Evolutionary conservation across 192 early-diverging fungal genomes (phyloP), one percentile per base, ranked within the genome.

Genomic region (Phycomyces blakesleeanus): DNA sequence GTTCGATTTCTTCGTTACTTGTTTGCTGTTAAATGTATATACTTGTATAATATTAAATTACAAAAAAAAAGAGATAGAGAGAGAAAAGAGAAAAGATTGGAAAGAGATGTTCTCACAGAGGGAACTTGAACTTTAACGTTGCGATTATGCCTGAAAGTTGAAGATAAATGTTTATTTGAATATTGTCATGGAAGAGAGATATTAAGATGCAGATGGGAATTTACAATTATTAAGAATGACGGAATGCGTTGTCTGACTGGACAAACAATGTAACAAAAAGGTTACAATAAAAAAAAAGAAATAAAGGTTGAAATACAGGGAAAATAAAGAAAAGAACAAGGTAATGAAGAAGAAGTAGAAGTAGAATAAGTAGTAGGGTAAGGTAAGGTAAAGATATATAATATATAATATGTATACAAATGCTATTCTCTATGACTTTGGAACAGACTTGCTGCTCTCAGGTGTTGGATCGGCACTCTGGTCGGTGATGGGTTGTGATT

Each of bases 151-250:
- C 44, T 47, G 44, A 47, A n/a, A 47, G 44, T n/a, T 47, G 18
- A 47, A 47, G 44, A 47, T 34, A 34, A 47, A 47, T 18, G 18
- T 47, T 47, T 47, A 47, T 47, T 47, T 47, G 44, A 47, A 47
- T 47, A 47, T 47, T 47, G 44, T 18, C 44, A 47, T 47, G 44
- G 44, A 18, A 47, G 44, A 47, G 44, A 14, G 18, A 47, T 47
- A 47, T n/a, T 47, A 11, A 47, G 44, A 47, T 47, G 44, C 44
- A 47, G 44, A 47, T 47, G 44, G 44, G 44, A 47, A 47, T 47
- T 47, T 47, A 47, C 44, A 47, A 18, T 47, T 47, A 47, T 47
- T 47, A 47, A 47, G 44, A 47, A 47, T 47, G 44, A 47, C 44
- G 44, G 44, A 47, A 47, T 47, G 44, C 44, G 12, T 18, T 47